phyloP scores from a whole-genome alignment of 2,329 filamentous ascomycete species.

The Immersiporthe knoxdaviesiana region DNA sequence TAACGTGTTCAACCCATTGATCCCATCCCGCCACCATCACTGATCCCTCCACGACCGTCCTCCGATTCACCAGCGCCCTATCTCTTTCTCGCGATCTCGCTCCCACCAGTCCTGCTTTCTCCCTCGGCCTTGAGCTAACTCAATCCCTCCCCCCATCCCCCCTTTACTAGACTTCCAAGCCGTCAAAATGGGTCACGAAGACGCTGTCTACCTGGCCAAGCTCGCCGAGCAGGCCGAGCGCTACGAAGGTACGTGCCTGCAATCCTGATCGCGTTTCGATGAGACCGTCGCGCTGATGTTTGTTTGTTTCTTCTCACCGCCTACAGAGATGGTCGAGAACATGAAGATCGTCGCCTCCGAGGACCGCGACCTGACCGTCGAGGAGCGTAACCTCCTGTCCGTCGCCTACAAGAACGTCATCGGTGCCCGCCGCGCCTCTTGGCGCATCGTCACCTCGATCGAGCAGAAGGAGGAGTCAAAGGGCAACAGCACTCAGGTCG shows the following conservation, averaged over 20 bases:
- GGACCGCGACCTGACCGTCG: conserved; percentile 80
- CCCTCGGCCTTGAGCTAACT: conserved; percentile 34
- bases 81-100: conserved; percentile 20
- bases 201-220: conserved; percentile 99
- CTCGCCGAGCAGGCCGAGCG: conserved; percentile 99
- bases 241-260: conserved; percentile 81
- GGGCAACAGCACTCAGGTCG: conserved; percentile 90
- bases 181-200: conserved; percentile 96
- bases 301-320: not conserved
- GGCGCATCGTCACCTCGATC: conserved; percentile 97
- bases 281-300: conserved; percentile 30
- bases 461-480: conserved; percentile 99
- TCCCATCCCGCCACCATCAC: conserved; percentile 32
- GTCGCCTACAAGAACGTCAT: conserved; percentile 99
- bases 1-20: conserved; percentile 32
- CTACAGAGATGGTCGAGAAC: conserved; percentile 97
- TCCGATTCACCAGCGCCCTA: conserved; percentile 26
- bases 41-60: conserved; percentile 30
- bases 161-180: conserved; percentile 35
- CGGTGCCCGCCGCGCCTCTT: conserved; percentile 92
- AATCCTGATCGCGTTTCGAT: conserved; percentile 16
- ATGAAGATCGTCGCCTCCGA: conserved; percentile 98
- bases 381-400: conserved; percentile 96
- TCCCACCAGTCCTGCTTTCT: conserved; percentile 27
- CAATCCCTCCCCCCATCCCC: conserved; percentile 15